Conservation (phyloP, 1,139 yeast species). For the Meyerozyma carpophila region DNA sequence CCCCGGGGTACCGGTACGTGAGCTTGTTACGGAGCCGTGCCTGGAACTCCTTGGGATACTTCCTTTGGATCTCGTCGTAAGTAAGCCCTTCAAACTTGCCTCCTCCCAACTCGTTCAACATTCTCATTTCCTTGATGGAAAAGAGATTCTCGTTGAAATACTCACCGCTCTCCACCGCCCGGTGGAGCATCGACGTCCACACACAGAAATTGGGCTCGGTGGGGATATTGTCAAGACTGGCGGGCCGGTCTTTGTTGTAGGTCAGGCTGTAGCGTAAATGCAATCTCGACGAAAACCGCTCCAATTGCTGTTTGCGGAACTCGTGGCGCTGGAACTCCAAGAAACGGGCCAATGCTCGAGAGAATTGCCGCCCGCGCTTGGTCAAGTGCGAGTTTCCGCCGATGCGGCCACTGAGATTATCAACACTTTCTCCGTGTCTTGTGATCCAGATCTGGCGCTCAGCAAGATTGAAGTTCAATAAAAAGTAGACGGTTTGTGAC, state of each 20-base stretch:
- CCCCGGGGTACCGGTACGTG: slow-evolving; percentile 87
- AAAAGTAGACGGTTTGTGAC: slow-evolving; percentile 86
- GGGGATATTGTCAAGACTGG: slow-evolving; percentile 34
- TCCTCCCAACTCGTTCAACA: slow-evolving; percentile 90
- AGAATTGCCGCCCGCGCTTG: slow-evolving; percentile 68
- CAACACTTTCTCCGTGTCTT: slow-evolving; percentile 88
- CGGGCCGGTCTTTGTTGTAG: slow-evolving; percentile 21
- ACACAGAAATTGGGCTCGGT: slow-evolving; percentile 74
- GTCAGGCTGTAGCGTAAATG: slow-evolving; percentile 35
- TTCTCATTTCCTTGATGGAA: slow-evolving; percentile 83
- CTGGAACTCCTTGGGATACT: slow-evolving; percentile 72
- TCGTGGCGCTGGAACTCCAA: slow-evolving; percentile 67
- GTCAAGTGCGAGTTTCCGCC: slow-evolving; percentile 93
- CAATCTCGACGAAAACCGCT: slow-evolving; percentile 41
- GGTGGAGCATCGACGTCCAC: slow-evolving; percentile 83
- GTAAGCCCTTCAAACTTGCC: slow-evolving; percentile 93
- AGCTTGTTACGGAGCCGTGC: slow-evolving; percentile 73
- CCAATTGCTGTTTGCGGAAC: slow-evolving; percentile 62
- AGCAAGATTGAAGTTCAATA: slow-evolving; percentile 82
- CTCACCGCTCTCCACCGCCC: slow-evolving; percentile 76
- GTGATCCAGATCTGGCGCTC: slow-evolving; percentile 95
- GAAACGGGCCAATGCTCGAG: slow-evolving; percentile 67
- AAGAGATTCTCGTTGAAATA: slow-evolving; percentile 68
- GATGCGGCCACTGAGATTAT: slow-evolving; percentile 75
- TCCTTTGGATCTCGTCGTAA: slow-evolving; percentile 54